phyloP scores from a whole-genome alignment of 2,329 filamentous ascomycete species.

The Pseudocercospora macadamiae region DNA sequence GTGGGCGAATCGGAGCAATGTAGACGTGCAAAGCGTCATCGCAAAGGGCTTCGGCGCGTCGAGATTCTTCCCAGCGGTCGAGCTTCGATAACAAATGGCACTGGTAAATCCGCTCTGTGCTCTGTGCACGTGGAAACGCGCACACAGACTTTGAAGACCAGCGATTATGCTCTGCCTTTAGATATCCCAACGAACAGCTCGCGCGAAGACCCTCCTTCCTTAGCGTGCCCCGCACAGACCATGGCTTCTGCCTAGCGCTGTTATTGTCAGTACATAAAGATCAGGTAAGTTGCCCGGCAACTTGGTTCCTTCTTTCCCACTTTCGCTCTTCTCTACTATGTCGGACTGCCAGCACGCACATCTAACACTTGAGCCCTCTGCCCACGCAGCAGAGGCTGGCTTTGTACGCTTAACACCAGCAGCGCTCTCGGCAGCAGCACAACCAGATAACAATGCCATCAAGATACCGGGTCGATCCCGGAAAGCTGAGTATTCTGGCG shows the following conservation, averaged over 20 bases:
- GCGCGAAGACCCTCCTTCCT: not conserved
- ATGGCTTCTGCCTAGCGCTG: not conserved
- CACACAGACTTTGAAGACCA: too few species aligned
- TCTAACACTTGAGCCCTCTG: not conserved
- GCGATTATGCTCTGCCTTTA: too few species aligned
- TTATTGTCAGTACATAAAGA: not conserved
- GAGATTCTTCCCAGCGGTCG: slow-evolving; percentile 65
- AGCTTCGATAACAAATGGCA: slow-evolving; percentile 21
- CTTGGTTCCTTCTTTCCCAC: not conserved
- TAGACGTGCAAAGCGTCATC: slow-evolving; percentile 86
- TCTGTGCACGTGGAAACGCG: too few species aligned
- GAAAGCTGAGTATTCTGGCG: not conserved
- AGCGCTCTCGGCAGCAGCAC: not conserved
- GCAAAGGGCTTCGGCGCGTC: slow-evolving; percentile 84
- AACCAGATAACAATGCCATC: not conserved
- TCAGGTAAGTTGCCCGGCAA: not conserved
- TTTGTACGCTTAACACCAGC: not conserved
- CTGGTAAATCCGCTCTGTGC: too few species aligned
- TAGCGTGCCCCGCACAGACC: not conserved
- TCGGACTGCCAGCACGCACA: not conserved
- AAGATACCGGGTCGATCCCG: not conserved
- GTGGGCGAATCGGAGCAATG: slow-evolving; percentile 80
- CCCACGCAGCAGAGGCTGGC: not conserved
- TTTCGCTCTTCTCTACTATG: not conserved
- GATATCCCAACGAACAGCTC: too few species aligned